Conservation (phyloP, 208 protist species). For the Acanthamoeba castellanii region DNA sequence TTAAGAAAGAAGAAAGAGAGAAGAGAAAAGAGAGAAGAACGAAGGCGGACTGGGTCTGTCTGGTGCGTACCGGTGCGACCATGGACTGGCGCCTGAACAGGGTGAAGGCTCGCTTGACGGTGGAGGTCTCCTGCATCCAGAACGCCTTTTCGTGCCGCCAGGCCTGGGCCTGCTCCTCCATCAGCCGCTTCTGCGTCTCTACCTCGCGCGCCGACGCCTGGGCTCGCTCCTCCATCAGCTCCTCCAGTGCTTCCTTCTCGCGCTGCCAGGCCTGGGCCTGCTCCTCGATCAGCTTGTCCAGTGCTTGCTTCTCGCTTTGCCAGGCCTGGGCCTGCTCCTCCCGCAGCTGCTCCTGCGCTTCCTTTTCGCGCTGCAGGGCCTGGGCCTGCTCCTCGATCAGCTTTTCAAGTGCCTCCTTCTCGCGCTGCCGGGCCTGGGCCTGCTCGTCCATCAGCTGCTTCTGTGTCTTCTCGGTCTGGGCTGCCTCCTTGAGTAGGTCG, state of each 20-base stretch:
- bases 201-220: too few relatives aligned
- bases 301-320: too few relatives aligned
- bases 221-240: too few relatives aligned
- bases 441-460: neutral
- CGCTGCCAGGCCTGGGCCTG: neutral
- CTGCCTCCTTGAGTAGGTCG: neutral
- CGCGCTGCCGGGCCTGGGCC: too few relatives aligned
- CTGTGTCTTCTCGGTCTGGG: neutral
- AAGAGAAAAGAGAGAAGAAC: too few relatives aligned
- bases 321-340: too few relatives aligned
- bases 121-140: neutral
- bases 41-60: neutral
- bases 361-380: neutral
- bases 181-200: neutral
- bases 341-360: too few relatives aligned
- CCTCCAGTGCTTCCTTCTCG: neutral
- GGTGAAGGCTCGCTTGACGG: neutral
- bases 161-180: neutral
- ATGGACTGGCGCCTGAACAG: neutral
- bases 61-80: neutral
- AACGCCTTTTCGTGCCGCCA: slow-evolving; percentile 23
- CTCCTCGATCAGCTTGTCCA: neutral
- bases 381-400: neutral
- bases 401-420: neutral
- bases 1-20: too few relatives aligned